These are phyloP conservation scores for Pseudonitzschia delicatissima DNA, from an alignment of 108 stramenopile species.

Conservation along the genomic window DNA sequence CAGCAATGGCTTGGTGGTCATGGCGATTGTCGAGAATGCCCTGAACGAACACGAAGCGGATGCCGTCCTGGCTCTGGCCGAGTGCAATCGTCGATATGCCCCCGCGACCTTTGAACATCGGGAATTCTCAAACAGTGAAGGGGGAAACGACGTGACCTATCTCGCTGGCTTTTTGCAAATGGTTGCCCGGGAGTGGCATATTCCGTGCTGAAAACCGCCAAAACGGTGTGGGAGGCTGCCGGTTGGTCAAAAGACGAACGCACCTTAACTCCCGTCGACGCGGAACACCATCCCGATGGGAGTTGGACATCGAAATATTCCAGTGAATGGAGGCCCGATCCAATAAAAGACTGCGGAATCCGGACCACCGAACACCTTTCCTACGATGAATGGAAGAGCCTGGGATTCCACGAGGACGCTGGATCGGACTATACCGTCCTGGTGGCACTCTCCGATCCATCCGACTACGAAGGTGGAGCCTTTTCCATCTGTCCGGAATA, in stretches of 20 bases:
- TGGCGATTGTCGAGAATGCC: constrained; percentile 1
- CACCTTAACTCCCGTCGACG: too few relatives aligned
- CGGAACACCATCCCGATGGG: not conserved
- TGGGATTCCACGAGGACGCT: constrained; percentile 21
- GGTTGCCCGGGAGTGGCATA: constrained; percentile 16
- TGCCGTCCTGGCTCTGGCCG: not conserved
- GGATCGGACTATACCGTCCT: constrained; percentile 17
- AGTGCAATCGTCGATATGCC: not conserved
- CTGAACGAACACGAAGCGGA: constrained; percentile 7
- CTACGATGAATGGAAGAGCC: constrained; percentile 3
- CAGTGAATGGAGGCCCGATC: constrained; percentile 4
- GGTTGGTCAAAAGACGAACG: not conserved
- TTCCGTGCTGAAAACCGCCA: not conserved
- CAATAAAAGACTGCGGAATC: constrained; percentile 7
- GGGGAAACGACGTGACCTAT: constrained; percentile 19
- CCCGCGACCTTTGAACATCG: not conserved
- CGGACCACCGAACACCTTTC: constrained; percentile 22
- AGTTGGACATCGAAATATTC: not conserved
- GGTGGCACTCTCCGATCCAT: constrained; percentile 13
- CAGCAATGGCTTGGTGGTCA: not conserved
- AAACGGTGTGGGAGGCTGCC: constrained; percentile 6
- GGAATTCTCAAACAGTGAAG: not conserved
- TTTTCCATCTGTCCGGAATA: constrained; percentile 6
- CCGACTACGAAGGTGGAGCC: constrained; percentile 23
- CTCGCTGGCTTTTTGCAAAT: constrained; percentile 19